These are phyloP conservation scores for Filobasidium uniguttulatum DNA, from an alignment of 1,284 basidiomycete species.

Conservation along the genomic window DNA sequence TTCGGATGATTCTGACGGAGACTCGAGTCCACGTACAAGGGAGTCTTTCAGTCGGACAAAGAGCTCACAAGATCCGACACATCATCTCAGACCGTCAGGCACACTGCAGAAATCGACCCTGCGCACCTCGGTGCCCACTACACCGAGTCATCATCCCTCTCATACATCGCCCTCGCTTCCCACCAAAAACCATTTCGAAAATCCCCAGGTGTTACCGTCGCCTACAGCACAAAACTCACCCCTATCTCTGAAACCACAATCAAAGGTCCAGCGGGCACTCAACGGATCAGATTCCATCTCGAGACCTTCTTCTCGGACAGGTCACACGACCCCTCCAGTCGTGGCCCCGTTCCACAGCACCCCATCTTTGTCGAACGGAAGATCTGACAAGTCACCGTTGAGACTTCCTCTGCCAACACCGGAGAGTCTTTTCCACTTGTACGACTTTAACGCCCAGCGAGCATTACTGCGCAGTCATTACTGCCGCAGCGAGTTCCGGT, in stretches of 20 bases:
- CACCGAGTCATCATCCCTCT: constrained; percentile 9
- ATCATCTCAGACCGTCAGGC: background rate
- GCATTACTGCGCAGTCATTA: constrained; percentile 76
- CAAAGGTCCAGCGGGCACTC: background rate
- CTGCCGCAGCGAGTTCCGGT: constrained; percentile 83
- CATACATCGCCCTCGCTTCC: constrained; percentile 14
- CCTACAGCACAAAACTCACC: constrained; percentile 38
- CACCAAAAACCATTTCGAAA: constrained; percentile 31
- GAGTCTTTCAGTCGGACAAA: background rate
- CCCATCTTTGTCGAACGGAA: constrained; percentile 33
- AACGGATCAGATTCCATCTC: too few relatives aligned
- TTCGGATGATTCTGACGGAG: constrained; percentile 36
- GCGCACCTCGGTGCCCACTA: background rate
- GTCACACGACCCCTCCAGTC: background rate
- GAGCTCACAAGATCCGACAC: too few relatives aligned
- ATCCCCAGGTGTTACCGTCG: constrained; percentile 42
- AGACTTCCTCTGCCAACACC: constrained; percentile 38
- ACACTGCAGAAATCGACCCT: background rate
- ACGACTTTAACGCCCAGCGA: constrained; percentile 52
- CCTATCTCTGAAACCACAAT: background rate
- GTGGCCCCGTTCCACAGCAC: constrained; percentile 39
- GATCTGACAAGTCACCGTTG: background rate
- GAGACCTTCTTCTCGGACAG: background rate
- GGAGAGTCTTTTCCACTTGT: constrained; percentile 42
- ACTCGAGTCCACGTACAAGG: constrained; percentile 25